Percentiles rank a stretch among this genome's conserved stretches.
Evolutionary conservation across 108 stramenopile genomes (phyloP).

Genomic region (Nitzschia putrida): DNA sequence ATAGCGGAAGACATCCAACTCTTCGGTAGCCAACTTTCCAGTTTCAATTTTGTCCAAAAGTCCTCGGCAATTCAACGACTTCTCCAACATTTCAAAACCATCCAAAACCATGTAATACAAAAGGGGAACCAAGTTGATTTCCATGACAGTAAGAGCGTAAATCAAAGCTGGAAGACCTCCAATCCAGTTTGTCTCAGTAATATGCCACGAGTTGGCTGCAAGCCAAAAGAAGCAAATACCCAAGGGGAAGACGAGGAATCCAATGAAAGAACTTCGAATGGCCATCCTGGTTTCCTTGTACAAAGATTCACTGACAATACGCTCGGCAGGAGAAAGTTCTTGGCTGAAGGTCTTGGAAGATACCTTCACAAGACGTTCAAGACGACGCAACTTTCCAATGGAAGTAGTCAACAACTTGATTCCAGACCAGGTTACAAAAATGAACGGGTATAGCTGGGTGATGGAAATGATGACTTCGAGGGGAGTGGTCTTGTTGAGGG

Average conservation of each 20-base stretch:
- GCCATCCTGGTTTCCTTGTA: conserved; percentile 59
- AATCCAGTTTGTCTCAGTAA: conserved; percentile 78
- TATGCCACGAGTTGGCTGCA: conserved; percentile 74
- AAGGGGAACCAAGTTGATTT: conserved; percentile 67
- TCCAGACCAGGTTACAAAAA: conserved; percentile 52
- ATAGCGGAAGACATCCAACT: conserved; percentile 14
- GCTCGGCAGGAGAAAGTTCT: conserved; percentile 33
- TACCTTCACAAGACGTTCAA: conserved; percentile 47
- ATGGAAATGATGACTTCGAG: conserved; percentile 79
- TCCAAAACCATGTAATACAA: conserved; percentile 79
- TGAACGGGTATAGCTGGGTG: conserved; percentile 76
- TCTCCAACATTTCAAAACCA: conserved; percentile 41
- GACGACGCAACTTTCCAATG: conserved; percentile 52
- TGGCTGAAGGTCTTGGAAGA: neutral
- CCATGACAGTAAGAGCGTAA: conserved; percentile 77
- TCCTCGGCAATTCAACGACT: conserved; percentile 45
- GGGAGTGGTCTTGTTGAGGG: conserved; percentile 76
- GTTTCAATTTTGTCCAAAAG: conserved; percentile 35
- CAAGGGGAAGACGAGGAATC: conserved; percentile 57
- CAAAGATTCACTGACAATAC: conserved; percentile 62
- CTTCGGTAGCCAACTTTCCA: conserved; percentile 9
- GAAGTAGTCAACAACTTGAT: conserved; percentile 48
- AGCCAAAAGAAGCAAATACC: conserved; percentile 86
- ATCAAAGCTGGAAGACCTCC: conserved; percentile 80
- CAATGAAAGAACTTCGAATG: conserved; percentile 57